phyloP scores from a whole-genome alignment of 2,329 filamentous ascomycete species.

The Trichoderma citrinoviride region DNA sequence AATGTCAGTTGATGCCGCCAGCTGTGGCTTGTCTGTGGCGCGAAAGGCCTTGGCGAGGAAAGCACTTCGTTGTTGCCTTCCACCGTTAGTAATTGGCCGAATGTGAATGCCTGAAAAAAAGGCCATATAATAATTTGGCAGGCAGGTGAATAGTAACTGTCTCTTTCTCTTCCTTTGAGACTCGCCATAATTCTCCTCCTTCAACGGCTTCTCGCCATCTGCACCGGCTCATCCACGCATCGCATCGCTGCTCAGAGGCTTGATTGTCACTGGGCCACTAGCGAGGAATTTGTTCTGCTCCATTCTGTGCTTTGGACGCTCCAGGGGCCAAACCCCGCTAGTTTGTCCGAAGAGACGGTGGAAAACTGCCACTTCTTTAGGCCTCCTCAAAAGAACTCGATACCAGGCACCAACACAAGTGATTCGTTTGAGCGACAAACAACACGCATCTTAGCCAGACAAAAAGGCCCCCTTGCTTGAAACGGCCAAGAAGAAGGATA shows the following conservation, averaged over 20 bases:
- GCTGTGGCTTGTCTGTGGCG: too few species aligned
- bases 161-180: not conserved
- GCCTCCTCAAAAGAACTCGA: not conserved
- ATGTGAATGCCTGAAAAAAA: not conserved
- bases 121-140: not conserved
- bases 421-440: not conserved
- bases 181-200: not conserved
- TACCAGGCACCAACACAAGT: not conserved
- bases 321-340: conserved; percentile 21
- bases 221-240: not conserved
- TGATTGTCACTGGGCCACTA: not conserved
- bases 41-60: not conserved
- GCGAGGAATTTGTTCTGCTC: conserved; percentile 7
- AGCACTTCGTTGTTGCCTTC: not conserved
- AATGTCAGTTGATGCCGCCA: too few species aligned
- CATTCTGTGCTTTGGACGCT: not conserved
- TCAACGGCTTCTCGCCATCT: too few species aligned
- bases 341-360: conserved; percentile 20
- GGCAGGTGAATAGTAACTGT: not conserved
- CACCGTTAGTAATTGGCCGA: conserved; percentile 1
- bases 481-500: too few species aligned
- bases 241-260: not conserved
- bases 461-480: not conserved
- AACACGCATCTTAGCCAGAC: not conserved
- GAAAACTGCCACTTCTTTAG: not conserved